These are phyloP conservation scores for Leucoagaricus sp. DNA, from an alignment of 1,284 basidiomycete genomes.

Conservation along the genomic window DNA sequence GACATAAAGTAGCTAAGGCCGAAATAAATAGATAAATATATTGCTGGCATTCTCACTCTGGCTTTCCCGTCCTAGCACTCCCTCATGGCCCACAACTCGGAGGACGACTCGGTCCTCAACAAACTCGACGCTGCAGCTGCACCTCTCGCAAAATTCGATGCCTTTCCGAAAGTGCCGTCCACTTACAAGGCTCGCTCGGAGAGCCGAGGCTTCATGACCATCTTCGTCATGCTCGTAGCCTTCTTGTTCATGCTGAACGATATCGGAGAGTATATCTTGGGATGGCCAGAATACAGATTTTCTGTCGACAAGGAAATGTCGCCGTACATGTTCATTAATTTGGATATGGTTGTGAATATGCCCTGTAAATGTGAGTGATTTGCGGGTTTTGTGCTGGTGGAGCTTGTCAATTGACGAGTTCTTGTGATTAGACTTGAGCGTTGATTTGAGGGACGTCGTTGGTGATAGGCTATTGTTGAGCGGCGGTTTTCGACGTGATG, in stretches of 20 bases:
- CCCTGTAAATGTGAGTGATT: constrained; percentile 83
- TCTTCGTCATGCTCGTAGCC: constrained; percentile 75
- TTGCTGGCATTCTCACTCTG: constrained; percentile 13
- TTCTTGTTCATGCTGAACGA: constrained; percentile 84
- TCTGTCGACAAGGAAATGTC: constrained; percentile 69
- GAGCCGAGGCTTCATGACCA: constrained; percentile 85
- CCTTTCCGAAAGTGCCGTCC: constrained; percentile 87
- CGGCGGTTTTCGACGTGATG: constrained; percentile 84
- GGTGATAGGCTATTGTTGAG: constrained; percentile 89
- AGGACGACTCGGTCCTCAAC: constrained; percentile 14
- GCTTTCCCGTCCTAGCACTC: background rate
- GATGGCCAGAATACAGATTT: constrained; percentile 87
- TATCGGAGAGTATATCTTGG: constrained; percentile 88
- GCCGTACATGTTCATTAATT: constrained; percentile 79
- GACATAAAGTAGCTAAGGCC: background rate
- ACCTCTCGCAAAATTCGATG: constrained; percentile 65
- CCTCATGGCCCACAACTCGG: constrained; percentile 7
- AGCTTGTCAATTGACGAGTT: background rate
- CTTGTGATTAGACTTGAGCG: constrained; percentile 63
- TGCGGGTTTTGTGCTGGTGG: constrained; percentile 9
- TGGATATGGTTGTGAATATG: constrained; percentile 91
- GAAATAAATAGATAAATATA: constrained; percentile 12
- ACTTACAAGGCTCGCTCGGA: constrained; percentile 88
- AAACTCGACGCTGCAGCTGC: constrained; percentile 47
- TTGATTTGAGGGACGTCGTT: constrained; percentile 90